phyloP scores from a whole-genome alignment of 345 rosid genomes.

The Lumnitzera littorea region DNA sequence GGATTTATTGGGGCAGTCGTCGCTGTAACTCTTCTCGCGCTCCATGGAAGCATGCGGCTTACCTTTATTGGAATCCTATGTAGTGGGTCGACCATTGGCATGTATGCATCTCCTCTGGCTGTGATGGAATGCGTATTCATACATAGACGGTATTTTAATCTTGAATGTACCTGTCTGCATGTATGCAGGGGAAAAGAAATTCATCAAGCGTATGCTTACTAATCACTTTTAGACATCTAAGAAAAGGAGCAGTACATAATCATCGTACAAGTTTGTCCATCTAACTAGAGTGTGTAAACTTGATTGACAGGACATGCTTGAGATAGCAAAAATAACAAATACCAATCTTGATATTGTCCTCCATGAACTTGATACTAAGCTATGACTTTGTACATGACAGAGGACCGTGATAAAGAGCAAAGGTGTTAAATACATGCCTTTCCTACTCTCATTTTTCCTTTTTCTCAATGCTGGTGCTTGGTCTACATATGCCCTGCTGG shows the following conservation, averaged over 20 bases:
- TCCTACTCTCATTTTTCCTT: slow-evolving; percentile 31
- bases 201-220: too few species aligned
- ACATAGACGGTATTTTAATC: too few species aligned
- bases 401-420: slow-evolving; percentile 23
- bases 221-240: too few species aligned
- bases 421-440: slow-evolving; percentile 42
- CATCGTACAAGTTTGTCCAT: too few species aligned
- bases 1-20: slow-evolving; percentile 43
- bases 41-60: slow-evolving; percentile 26
- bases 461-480: slow-evolving; percentile 27
- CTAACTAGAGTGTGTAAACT: too few species aligned
- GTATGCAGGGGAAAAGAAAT: too few species aligned
- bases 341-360: too few species aligned
- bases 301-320: too few species aligned
- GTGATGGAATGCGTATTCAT: slow-evolving; percentile 28
- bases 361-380: not conserved
- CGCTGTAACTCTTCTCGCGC: slow-evolving; percentile 31
- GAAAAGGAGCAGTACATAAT: too few species aligned
- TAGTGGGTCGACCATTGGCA: slow-evolving; percentile 36
- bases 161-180: too few species aligned
- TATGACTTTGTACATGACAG: slow-evolving; percentile 12
- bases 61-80: slow-evolving; percentile 46
- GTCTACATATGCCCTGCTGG: slow-evolving; percentile 23
- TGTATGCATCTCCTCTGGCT: slow-evolving; percentile 53
- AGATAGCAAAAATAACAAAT: too few species aligned